Conservation (phyloP, 805 yeast species). For the Priceomyces haplophilus region DNA sequence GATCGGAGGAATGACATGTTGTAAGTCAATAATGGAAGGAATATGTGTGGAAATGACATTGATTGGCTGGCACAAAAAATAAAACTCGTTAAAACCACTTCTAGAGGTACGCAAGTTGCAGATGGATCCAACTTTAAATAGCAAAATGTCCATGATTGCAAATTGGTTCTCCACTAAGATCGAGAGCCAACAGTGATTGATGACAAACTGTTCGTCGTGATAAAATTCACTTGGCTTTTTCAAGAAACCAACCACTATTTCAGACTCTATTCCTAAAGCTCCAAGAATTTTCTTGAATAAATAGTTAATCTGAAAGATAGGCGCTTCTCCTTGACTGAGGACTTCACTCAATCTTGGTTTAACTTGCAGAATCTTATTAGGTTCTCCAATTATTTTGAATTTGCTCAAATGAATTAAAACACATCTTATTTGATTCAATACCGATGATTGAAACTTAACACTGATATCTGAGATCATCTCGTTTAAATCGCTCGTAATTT, state of each 20-base stretch:
- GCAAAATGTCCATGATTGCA: constrained; percentile 67
- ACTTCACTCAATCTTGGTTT: constrained; percentile 43
- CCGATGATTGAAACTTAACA: constrained; percentile 34
- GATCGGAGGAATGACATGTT: constrained; percentile 82
- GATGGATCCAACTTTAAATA: constrained; percentile 29
- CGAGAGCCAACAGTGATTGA: constrained; percentile 89
- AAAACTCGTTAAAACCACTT: constrained; percentile 49
- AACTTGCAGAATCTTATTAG: constrained; percentile 31
- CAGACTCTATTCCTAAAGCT: constrained; percentile 67
- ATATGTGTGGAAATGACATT: constrained; percentile 80
- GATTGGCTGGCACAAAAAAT: constrained; percentile 76
- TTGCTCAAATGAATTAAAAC: constrained; percentile 67
- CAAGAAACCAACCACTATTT: constrained; percentile 77
- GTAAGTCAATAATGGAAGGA: constrained; percentile 75
- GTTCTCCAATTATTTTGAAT: constrained; percentile 46
- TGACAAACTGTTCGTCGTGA: constrained; percentile 48
- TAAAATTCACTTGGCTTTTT: constrained; percentile 69
- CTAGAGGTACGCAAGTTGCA: constrained; percentile 28
- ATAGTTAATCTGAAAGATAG: constrained; percentile 71
- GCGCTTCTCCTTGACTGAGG: constrained; percentile 51
- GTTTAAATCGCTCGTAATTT: constrained; percentile 30
- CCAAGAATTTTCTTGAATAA: constrained; percentile 71
- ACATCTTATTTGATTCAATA: constrained; percentile 56
- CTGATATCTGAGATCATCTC: constrained; percentile 42
- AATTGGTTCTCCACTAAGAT: constrained; percentile 73